phyloP scores from a whole-genome alignment of 768 basidiomycete species.

The Russula ochroleuca region DNA sequence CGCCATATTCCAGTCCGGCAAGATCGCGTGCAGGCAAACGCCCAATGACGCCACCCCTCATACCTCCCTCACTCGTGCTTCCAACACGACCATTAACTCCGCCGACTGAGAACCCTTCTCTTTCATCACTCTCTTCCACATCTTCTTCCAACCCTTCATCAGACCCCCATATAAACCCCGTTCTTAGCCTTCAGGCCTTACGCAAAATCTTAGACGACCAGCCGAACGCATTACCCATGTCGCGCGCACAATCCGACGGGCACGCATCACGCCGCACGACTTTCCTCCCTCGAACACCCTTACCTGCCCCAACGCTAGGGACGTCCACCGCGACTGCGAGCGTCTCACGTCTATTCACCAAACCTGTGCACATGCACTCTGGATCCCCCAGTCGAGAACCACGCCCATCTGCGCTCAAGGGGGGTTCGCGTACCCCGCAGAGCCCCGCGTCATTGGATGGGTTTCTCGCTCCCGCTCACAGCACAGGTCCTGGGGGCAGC shows the following conservation, averaged over 20 bases:
- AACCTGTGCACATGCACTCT: conserved; percentile 53
- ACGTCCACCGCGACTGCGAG: conserved; percentile 75
- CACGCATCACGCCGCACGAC: conserved; percentile 38
- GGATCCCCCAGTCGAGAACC: conserved; percentile 63
- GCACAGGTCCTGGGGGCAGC: conserved; percentile 35
- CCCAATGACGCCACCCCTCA: conserved; percentile 16
- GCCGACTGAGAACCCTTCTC: conserved; percentile 50
- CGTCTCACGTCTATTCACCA: conserved; percentile 71
- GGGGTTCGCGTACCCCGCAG: conserved; percentile 28
- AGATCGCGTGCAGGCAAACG: conserved; percentile 28
- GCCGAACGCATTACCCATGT: conserved; percentile 34
- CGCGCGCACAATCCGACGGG: conserved; percentile 29
- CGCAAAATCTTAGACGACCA: conserved; percentile 66
- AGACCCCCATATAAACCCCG: conserved; percentile 51
- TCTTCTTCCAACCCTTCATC: conserved; percentile 52
- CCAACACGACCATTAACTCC: conserved; percentile 49
- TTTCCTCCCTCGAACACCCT: conserved; percentile 47
- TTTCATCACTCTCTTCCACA: conserved; percentile 28
- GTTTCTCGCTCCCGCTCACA: conserved; percentile 23
- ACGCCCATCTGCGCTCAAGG: conserved; percentile 45
- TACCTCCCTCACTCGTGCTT: conserved; percentile 30
- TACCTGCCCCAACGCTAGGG: conserved; percentile 46
- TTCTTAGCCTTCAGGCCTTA: conserved; percentile 59
- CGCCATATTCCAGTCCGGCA: conserved; percentile 10
- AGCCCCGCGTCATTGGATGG: conserved; percentile 36